Base-by-base conservation (phyloP, 2,329 filamentous ascomycete species). In the Hypoxylon sp. region DNA sequence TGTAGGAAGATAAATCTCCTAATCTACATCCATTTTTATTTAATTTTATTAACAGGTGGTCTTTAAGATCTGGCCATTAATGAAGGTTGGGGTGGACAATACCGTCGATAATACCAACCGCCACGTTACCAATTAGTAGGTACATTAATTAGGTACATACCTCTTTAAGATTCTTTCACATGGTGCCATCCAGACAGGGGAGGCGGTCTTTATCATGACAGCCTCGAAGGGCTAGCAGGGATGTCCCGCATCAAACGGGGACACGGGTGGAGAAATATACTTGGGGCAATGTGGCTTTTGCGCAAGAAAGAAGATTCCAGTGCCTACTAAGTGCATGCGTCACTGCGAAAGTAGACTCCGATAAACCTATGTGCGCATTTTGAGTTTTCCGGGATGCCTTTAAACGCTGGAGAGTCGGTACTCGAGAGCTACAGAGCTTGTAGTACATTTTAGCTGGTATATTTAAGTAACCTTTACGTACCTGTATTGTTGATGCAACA, bases 221-320 rank as follows among this genome's bases (percentile, higher is more conserved):
- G 44, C 51, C 50, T 63, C 14, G 17, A 44, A 48, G 24, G 22
- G n/a, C 59, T 70, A 66, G 57, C 69, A 72, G 66, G 73, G 72
- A 73, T 75, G 67, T 71, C 73, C 73, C 73, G 73, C 73, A 73
- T 70, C 26, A 44, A 3, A 46, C 64, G 14, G 62, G 65, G 62
- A 46, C 52, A 37, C 33, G 29, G 66, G 58, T 57, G 46, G 57
- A 47, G 26, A 29, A 44, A 59, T 10, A 51, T 14, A 57, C n/a
- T 69, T 67, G 47, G 60, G 66, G 66, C 54, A 71, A 73, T 73
- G 66, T 73, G 71, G 69, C 71, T 68, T 72, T 46, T 61, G 48
- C 22, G 39, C 22, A 33, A 50, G 31, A 33, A 33, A 39, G 24
- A 17, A 35, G 24, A 14, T 71, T 70, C 67, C 53, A 70, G 67